Base-by-base conservation (phyloP, 768 basidiomycete species). In the Boletus fagicola region DNA sequence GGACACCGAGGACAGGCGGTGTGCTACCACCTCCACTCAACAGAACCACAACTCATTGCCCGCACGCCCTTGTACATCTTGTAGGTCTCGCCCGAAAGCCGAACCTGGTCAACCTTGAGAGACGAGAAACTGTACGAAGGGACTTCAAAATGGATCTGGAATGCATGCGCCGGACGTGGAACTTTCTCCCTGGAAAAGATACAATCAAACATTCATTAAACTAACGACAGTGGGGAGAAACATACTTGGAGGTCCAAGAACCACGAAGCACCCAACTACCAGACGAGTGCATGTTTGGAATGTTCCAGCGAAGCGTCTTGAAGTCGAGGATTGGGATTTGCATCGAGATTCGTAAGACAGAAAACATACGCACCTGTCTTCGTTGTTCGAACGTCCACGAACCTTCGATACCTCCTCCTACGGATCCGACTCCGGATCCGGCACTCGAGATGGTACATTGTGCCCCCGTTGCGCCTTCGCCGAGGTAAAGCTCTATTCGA, bases 41-140 rank as follows among this genome's bases (percentile, higher is more conserved):
- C 50, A 5, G 62, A 64, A n/a, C 71, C 71, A 51, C 60, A 44
- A 8, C 72, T 52, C 39, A 80, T 77, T 45, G 86, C 84, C 66
- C 93, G 77, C 50, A 97, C 88, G 16, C 94, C 94, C 72, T 95
- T 96, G 75, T 90, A 97, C 12, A 90, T 90, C 72, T 95, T 96
- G 72, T 95, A 95, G 12, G 72, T 73, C 69, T 94, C 92, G 13
- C 88, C 86, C 2, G 78, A 85, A 28, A 92, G 75, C 71, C 86
- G 92, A 44, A 96, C 80, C 63, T 94, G 89, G 57, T 94, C 91
- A 5, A 96, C 86, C 65, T 89, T 91, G 46, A 96, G 76, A 20
- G 88, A 80, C 7, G 92, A 92, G 69, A 87, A 91, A 36, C 85
- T 86, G 66, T 89, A 76, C 15, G 83, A 64, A 24, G 85, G 81